Conservation (phyloP, 225 moss, liverwort and hornwort genomes). For the Antitrichia curtipendula region DNA sequence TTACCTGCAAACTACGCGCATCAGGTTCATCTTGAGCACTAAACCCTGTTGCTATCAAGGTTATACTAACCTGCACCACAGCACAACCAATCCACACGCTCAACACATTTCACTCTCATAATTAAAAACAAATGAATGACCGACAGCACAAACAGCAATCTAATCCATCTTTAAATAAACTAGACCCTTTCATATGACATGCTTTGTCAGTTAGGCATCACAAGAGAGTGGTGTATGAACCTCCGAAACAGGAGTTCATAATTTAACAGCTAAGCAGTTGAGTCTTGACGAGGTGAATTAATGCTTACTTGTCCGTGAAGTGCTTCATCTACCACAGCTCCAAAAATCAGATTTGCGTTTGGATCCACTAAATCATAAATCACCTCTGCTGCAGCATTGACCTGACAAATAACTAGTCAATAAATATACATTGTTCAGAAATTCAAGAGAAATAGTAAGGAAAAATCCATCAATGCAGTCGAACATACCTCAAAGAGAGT, state of each 20-base stretch:
- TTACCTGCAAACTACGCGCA: constrained; percentile 57
- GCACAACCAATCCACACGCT: not conserved
- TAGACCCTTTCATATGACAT: not conserved
- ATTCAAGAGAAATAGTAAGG: not conserved
- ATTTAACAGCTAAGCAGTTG: not conserved
- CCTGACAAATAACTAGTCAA: constrained; percentile 27
- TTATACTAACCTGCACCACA: constrained; percentile 76
- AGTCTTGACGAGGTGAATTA: not conserved
- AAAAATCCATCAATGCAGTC: not conserved
- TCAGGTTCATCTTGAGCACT: constrained; percentile 82
- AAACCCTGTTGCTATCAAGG: constrained; percentile 91
- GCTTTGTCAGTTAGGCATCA: not conserved
- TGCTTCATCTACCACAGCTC: constrained; percentile 93
- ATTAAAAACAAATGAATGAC: not conserved
- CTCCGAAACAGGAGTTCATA: not conserved
- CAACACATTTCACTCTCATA: not conserved
- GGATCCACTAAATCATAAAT: constrained; percentile 98
- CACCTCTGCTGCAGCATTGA: constrained; percentile 96
- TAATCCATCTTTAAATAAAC: not conserved
- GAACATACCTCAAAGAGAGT: constrained; percentile 74
- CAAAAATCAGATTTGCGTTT: constrained; percentile 90
- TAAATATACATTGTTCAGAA: not conserved
- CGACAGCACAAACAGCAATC: not conserved
- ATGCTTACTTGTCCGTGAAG: constrained; percentile 77
- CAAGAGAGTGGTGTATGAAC: not conserved